Evolutionary conservation across 2,329 filamentous ascomycete genomes (phyloP), one percentile per base, ranked within the genome.

Genomic region (Epichloe glyceriae): DNA sequence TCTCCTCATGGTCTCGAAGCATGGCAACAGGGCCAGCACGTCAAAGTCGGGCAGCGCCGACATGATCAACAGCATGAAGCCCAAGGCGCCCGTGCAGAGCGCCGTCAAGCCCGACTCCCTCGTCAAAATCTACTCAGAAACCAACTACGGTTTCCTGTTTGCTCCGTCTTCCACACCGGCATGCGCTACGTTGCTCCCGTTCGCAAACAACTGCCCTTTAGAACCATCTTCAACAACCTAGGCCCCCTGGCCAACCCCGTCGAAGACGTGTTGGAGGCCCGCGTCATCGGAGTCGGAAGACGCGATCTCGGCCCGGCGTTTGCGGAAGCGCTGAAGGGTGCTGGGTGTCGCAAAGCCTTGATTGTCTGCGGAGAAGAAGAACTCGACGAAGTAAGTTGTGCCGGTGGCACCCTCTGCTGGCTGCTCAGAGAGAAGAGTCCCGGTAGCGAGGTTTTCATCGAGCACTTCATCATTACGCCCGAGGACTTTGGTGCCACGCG

Each of bases 151-250:
- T 55, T 98, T 98, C 70, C 78, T 98, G 33, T 97, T 93, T 64
- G 93, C 93, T 91, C 93, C 39, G 86, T 93, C 58, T 98, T 96
- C 75, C 93, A 98, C 70, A 88, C 89, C 0, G 91, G 89, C 46
- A 96, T 97, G 85, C 84, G 82, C 64, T 84, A 90, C 66, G 89
- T 93, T 39, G 88, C 89, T 4, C 81, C 85, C 2, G 83, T 96
- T 56, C 85, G 93, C 55, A 86, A 82, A 62, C 86, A 94, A 64
- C 79, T 98, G 20, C 91, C 91, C 52, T 91, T 93, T 76, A 82
- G 93, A 60, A 98, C 93, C 2, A 91, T 98, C 58, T 98, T 98
- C 80, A 98, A 98, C 69, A 80, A 98, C 15, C 78, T 98, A 47
- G 93, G 93, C 0, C 93, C 93, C 0, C 74, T 98, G 30, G 86